Base-by-base conservation (phyloP, 768 basidiomycete species). In the Amanita thiersii region DNA sequence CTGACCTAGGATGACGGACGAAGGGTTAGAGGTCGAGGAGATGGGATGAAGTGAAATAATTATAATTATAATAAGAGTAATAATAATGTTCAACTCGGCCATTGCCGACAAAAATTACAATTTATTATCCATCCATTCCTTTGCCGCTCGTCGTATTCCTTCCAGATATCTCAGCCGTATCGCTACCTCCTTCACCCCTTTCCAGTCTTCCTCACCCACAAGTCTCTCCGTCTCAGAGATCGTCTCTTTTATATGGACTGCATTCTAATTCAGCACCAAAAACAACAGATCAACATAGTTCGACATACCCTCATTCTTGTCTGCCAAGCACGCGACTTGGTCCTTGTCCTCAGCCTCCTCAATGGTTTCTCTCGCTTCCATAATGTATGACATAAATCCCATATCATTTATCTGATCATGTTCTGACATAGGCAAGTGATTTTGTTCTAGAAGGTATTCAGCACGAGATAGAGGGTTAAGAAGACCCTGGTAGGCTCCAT, bases 401-500 rank as follows among this genome's bases (percentile, higher is more conserved):
- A 75, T 61, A 51, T 93, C 86, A 8, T 82, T 75, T 17, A 83
- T 58, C 39, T 78, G 75, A 47, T 94, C 91, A 17, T 63, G 65
- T 61, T 93, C 92, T 1, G 67, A 65, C 34, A 79, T 63, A 3
- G 69, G 65, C 21, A 72, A 39, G 7, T 81, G 76, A 50, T 87
- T 73, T 31, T 65, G 67, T 31, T 70, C 64, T 10, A 94, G 68
- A 52, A 96, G 77, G 53, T 96, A 94, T 57, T 87, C 81, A 20
- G 81, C 81, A 30, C 92, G 78, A 19, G 71, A 64, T 24, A 90
- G 60, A 2, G 91, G 91, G 49, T 75, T 69, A n/a, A 69, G 55
- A 29, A 97, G 73, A 12, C 76, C 74, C 49, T 75, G 77, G 56
- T 93, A 91, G 1, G 90, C 92, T 56, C 75, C 74, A 55, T 96